phyloP scores from a whole-genome alignment of 228 moss, liverwort and hornwort species.

The Sphagnum magellanicum region DNA sequence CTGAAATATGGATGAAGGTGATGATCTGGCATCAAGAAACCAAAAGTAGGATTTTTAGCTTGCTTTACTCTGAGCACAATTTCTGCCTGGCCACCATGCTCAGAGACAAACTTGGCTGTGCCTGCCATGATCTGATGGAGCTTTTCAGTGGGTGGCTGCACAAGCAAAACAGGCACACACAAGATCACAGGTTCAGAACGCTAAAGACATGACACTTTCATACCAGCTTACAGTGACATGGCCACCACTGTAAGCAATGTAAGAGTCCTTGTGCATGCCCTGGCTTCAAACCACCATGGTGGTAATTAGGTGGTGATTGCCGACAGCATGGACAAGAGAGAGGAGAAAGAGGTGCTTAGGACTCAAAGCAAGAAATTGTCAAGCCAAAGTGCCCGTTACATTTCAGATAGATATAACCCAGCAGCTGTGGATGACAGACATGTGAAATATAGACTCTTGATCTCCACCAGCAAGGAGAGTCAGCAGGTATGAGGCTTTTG shows the following conservation, averaged over 20 bases:
- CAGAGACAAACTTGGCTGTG: slow-evolving; percentile 45
- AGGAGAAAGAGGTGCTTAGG: slow-evolving; percentile 26
- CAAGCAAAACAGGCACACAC: slow-evolving; percentile 1
- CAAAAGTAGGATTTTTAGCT: slow-evolving; percentile 41
- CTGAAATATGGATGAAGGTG: slow-evolving; percentile 40
- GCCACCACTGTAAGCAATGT: too few relatives aligned
- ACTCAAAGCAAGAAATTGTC: slow-evolving; percentile 27
- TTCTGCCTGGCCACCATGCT: slow-evolving; percentile 53
- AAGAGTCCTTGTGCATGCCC: too few relatives aligned
- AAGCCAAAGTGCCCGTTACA: slow-evolving; percentile 49
- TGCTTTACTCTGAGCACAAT: slow-evolving; percentile 53
- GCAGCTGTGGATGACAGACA: slow-evolving; percentile 24
- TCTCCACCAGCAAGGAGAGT: slow-evolving; percentile 42
- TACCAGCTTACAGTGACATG: too few relatives aligned
- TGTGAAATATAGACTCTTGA: slow-evolving; percentile 12
- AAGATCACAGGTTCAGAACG: too few relatives aligned
- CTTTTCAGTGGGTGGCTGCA: slow-evolving; percentile 40
- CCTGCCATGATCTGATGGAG: slow-evolving; percentile 54
- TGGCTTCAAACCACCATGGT: too few relatives aligned
- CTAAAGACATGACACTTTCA: too few relatives aligned
- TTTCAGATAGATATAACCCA: slow-evolving; percentile 35
- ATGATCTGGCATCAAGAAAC: slow-evolving; percentile 49
- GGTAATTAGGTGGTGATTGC: too few relatives aligned
- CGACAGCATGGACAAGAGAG: slow-evolving; percentile 12
- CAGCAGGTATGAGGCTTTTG: slow-evolving; percentile 33